Evolutionary conservation across 495 filamentous ascomycete species (phyloP).

Genomic region (Articulospora tetracladia): DNA sequence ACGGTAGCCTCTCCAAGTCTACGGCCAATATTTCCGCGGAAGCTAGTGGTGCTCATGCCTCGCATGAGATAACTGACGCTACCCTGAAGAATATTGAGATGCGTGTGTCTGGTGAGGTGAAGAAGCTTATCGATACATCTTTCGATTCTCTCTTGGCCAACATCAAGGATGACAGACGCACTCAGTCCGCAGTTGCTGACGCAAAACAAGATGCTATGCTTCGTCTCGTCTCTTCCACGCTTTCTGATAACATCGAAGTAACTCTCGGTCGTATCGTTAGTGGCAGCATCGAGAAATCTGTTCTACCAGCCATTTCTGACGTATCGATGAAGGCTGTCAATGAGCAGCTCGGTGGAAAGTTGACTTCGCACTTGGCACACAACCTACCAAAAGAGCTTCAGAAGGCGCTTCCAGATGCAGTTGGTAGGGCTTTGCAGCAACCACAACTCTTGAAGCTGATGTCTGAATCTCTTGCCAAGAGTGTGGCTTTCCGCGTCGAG

Average conservation of each 20-base stretch:
- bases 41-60: constrained; percentile 21
- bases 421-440: constrained; percentile 61
- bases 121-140: constrained; percentile 36
- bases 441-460: constrained; percentile 65
- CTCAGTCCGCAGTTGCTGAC: constrained; percentile 32
- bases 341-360: constrained; percentile 38
- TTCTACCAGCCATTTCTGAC: constrained; percentile 37
- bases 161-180: constrained; percentile 32
- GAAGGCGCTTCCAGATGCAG: constrained; percentile 33
- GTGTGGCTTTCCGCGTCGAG: constrained; percentile 64
- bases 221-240: constrained; percentile 78
- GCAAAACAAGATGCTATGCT: constrained; percentile 78
- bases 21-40: neutral
- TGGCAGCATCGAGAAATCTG: constrained; percentile 39
- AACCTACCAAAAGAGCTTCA: constrained; percentile 51
- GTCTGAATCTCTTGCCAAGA: constrained; percentile 59
- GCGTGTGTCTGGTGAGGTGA: constrained; percentile 39
- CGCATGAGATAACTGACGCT: constrained; percentile 40
- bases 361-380: constrained; percentile 27
- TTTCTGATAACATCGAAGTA: constrained; percentile 86
- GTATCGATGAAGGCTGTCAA: constrained; percentile 30
- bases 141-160: constrained; percentile 39
- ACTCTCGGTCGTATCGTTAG: constrained; percentile 63
- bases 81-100: constrained; percentile 41
- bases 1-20: constrained; percentile 15